Base-by-base conservation (phyloP, 1,284 basidiomycete genomes). In the Cryptococcus sp. region DNA sequence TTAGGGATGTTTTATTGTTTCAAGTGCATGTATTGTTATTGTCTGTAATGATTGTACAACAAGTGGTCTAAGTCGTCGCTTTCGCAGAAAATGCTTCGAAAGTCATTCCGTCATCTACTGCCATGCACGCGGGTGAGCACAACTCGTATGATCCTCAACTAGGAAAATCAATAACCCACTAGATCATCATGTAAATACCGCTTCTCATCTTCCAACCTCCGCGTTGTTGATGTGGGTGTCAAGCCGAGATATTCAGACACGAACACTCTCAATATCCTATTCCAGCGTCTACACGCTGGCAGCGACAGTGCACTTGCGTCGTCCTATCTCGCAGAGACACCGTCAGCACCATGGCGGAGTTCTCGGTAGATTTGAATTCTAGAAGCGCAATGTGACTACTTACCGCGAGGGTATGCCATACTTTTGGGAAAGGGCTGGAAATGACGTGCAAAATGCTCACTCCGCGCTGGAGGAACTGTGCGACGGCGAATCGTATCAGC, bases 401-500 rank as follows among this genome's bases (percentile, higher is more conserved):
- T 65, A 91, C 91, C 56, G 71, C 74, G 26, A 93, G 73, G 16
- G 83, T 88, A 77, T 98, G 96, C 96, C 95, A 98, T 6, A 96
- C 93, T 2, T 51, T 61, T 0, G 96, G 96, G 75, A 99, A 99
- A 0, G 91, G 93, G 44, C 84, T 85, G 0, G 94, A 80, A 59
- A 99, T 99, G 50, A 99, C 73, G 75, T 99, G 96, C 62, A 99
- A 78, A 49, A 98, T 81, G 56, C 87, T 91, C 19, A 99, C 93
- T 6, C 95, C 96, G 52, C 82, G 79, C 39, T 81, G 77, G 46
- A 96, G 70, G 79, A 99, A 99, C 16, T 76, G 55, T 23, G 7
- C 1, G 2, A 39, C 20, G 16, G 25, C 43, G 45, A 43, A 5
- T 15, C 1, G 43, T 7, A 19, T 55, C 17, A 46, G 22, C 19